phyloP scores from a whole-genome alignment of 768 basidiomycete species.

The Cyathus striatus region DNA sequence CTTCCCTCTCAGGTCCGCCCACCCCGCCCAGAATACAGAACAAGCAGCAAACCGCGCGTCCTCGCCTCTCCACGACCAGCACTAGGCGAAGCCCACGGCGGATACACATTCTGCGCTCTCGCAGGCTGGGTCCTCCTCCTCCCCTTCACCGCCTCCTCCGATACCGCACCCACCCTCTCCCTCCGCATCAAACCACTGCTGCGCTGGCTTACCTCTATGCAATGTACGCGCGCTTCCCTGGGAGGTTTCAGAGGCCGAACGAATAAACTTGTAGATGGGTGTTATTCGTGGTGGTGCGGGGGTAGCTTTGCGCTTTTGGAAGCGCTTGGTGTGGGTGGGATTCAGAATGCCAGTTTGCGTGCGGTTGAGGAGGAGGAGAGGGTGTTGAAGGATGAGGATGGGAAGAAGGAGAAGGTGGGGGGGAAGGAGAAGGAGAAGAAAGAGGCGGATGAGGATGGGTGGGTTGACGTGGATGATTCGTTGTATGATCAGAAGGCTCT shows the following conservation, averaged over 20 bases:
- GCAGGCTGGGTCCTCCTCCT: slow-evolving; percentile 80
- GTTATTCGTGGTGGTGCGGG: slow-evolving; percentile 99
- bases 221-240: slow-evolving; percentile 75
- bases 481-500: slow-evolving; percentile 60
- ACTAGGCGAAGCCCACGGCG: slow-evolving; percentile 95
- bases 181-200: slow-evolving; percentile 60
- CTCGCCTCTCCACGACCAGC: slow-evolving; percentile 55
- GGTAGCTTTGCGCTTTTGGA: slow-evolving; percentile 80
- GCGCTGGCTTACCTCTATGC: slow-evolving; percentile 84
- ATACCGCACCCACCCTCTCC: slow-evolving; percentile 15
- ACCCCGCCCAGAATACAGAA: too few relatives aligned
- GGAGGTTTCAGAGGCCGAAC: slow-evolving; percentile 93
- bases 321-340: slow-evolving; percentile 39
- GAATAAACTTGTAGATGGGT: slow-evolving; percentile 99
- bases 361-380: slow-evolving; percentile 16
- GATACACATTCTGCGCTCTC: slow-evolving; percentile 92
- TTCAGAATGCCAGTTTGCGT: slow-evolving; percentile 26
- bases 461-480: slow-evolving; percentile 69
- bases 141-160: slow-evolving; percentile 31
- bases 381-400: slow-evolving; percentile 5
- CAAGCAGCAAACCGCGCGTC: too few relatives aligned
- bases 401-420: too few relatives aligned
- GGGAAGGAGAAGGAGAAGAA: too few relatives aligned
- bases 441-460: slow-evolving; percentile 25
- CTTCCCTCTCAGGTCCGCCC: too few relatives aligned